Percentiles rank a stretch among this genome's conserved stretches.
These are phyloP conservation scores for Globisporangium lucens DNA, from an alignment of 352 stramenopile species.

Conservation along the genomic window DNA sequence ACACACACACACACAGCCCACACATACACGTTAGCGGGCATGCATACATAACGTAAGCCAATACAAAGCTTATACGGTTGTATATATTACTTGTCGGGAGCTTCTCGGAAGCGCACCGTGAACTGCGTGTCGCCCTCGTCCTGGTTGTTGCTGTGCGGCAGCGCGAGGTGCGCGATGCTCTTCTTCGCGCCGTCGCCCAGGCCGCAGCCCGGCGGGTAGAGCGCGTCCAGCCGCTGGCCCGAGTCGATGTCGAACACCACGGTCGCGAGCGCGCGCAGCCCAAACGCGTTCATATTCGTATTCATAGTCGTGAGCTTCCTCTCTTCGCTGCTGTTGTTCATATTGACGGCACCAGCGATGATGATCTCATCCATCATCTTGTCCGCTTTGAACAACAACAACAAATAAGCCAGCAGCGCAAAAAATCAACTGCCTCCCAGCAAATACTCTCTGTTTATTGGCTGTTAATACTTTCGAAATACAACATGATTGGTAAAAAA, in stretches of 20 bases:
- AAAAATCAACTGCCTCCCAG: background rate
- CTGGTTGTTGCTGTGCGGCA: slow-evolving; percentile 87
- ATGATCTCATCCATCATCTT: slow-evolving; percentile 7
- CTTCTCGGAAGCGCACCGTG: slow-evolving; percentile 61
- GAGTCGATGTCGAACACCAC: slow-evolving; percentile 83
- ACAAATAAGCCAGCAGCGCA: background rate
- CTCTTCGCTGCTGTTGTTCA: background rate
- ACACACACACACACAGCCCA: background rate
- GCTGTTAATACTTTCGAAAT: background rate
- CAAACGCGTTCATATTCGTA: slow-evolving; percentile 26
- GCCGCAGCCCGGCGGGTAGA: slow-evolving; percentile 44
- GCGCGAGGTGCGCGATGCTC: slow-evolving; percentile 70
- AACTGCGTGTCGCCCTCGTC: slow-evolving; percentile 87
- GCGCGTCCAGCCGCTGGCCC: slow-evolving; percentile 63
- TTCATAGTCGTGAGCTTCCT: background rate
- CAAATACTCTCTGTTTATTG: background rate
- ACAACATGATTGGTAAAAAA: background rate
- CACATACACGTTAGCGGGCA: background rate
- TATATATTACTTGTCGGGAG: slow-evolving; percentile 26
- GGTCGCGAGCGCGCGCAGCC: slow-evolving; percentile 58
- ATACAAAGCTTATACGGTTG: background rate
- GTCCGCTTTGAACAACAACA: background rate
- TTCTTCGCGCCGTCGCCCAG: slow-evolving; percentile 52
- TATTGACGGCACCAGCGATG: background rate
- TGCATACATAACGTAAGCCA: background rate